Percentiles rank a stretch among this genome's conserved stretches.
phyloP scores from a whole-genome alignment of 2,329 filamentous ascomycete species.

The Sphaerulina vaccinii region DNA sequence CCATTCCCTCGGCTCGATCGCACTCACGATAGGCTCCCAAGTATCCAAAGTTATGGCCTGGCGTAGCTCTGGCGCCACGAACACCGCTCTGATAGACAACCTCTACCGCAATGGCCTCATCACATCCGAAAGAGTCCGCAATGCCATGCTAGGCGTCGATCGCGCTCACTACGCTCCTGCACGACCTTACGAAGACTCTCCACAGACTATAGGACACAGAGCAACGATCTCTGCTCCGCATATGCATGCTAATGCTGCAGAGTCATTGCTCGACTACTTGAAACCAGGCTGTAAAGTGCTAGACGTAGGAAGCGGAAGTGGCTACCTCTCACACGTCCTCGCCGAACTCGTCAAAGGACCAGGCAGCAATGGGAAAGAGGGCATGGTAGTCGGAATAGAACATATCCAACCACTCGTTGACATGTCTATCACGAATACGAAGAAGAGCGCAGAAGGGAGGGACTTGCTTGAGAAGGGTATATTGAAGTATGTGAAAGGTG shows the following conservation, averaged over 20 bases:
- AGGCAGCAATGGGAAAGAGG: slow-evolving; percentile 32
- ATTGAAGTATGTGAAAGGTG: slow-evolving; percentile 71
- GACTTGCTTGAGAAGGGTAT: slow-evolving; percentile 61
- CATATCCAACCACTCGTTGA: slow-evolving; percentile 50
- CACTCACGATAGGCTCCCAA: no score
- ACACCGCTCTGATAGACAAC: slow-evolving; percentile 74
- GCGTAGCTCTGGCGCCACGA: slow-evolving; percentile 74
- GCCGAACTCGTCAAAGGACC: slow-evolving; percentile 66
- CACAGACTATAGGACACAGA: slow-evolving; percentile 64
- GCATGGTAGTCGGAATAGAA: slow-evolving; percentile 49
- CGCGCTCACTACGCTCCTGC: slow-evolving; percentile 76
- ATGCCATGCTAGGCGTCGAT: slow-evolving; percentile 84
- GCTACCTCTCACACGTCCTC: slow-evolving; percentile 83
- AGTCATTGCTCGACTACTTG: slow-evolving; percentile 60
- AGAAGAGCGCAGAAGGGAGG: slow-evolving; percentile 48
- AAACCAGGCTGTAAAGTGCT: slow-evolving; percentile 51
- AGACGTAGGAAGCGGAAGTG: slow-evolving; percentile 52
- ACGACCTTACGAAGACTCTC: slow-evolving; percentile 70
- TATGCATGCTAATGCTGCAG: slow-evolving; percentile 67
- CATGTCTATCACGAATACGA: slow-evolving; percentile 43
- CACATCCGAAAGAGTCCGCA: slow-evolving; percentile 66
- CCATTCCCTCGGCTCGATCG: no score
- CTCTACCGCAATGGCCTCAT: slow-evolving; percentile 72
- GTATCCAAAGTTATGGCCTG: slow-evolving; percentile 84
- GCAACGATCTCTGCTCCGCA: slow-evolving; percentile 73